phyloP scores from a whole-genome alignment of 2,329 filamentous ascomycete species.

The Pseudopithomyces maydicus region DNA sequence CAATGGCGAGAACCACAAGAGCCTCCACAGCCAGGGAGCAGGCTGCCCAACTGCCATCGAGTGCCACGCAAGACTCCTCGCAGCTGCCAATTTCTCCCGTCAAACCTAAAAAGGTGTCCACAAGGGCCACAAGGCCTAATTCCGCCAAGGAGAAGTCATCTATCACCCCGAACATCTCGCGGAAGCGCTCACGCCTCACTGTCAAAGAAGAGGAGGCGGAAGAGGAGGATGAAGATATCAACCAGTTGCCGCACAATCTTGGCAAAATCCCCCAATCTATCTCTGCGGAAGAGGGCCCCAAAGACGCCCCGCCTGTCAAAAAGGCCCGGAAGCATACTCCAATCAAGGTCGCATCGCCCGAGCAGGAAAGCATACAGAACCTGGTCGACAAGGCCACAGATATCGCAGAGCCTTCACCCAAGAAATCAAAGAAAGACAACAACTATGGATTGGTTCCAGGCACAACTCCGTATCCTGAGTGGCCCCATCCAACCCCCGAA shows the following conservation, averaged over 20 bases:
- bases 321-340: conserved; percentile 18
- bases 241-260: conserved; percentile 64
- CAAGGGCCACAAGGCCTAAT: neutral
- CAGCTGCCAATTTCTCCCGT: conserved; percentile 52
- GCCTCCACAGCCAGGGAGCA: conserved; percentile 27
- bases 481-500: conserved; percentile 65
- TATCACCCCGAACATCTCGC: conserved; percentile 28
- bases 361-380: conserved; percentile 28
- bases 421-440: conserved; percentile 49
- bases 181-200: conserved; percentile 45
- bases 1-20: conserved; percentile 40
- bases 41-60: conserved; percentile 12
- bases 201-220: conserved; percentile 46
- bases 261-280: conserved; percentile 39
- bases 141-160: conserved; percentile 10
- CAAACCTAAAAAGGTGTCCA: conserved; percentile 36
- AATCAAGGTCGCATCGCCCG: conserved; percentile 7
- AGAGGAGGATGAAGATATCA: conserved; percentile 44
- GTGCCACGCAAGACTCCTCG: conserved; percentile 28
- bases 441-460: conserved; percentile 54
- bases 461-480: conserved; percentile 70
- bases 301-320: conserved; percentile 19
- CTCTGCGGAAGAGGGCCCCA: conserved; percentile 4
- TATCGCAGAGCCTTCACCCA: conserved; percentile 36
- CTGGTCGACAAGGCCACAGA: conserved; percentile 31